These are phyloP conservation scores for Pestalotiopsis sp. DNA, from an alignment of 2,329 filamentous ascomycete species.

Conservation along the genomic window DNA sequence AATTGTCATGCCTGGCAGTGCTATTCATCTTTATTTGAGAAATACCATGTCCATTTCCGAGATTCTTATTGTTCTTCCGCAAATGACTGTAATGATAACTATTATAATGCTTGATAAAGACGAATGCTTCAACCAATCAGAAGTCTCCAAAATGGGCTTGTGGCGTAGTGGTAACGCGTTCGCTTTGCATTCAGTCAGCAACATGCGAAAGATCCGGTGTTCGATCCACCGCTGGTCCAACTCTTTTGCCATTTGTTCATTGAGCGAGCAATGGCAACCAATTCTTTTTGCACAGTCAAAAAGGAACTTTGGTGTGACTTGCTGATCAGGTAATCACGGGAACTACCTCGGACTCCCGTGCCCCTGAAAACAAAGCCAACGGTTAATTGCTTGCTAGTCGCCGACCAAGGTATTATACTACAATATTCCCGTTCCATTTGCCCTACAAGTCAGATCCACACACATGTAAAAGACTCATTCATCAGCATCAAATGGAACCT, in stretches of 20 bases:
- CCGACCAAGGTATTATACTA: neutral
- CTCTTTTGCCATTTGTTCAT: neutral
- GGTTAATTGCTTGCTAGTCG: neutral
- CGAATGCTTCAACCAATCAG: neutral
- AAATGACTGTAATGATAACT: neutral
- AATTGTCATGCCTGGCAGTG: too few relatives aligned
- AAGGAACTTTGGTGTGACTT: neutral
- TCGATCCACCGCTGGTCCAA: slow-evolving; percentile 6
- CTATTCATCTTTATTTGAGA: too few relatives aligned
- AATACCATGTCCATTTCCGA: too few relatives aligned
- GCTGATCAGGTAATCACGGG: neutral
- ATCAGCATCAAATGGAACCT: neutral
- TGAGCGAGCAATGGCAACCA: neutral
- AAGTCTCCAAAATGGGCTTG: neutral
- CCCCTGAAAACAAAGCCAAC: too few relatives aligned
- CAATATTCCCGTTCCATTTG: neutral
- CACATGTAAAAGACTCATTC: neutral
- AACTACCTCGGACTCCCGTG: too few relatives aligned
- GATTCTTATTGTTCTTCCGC: too few relatives aligned
- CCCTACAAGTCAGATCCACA: neutral
- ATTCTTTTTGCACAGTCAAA: neutral
- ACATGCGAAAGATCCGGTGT: neutral
- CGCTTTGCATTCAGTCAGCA: neutral
- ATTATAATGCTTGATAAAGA: neutral
- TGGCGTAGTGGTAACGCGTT: neutral